Percentiles rank a stretch among this genome's conserved stretches.
Evolutionary conservation across 2,329 filamentous ascomycete genomes (phyloP).

Genomic region (Clarireedia paspali): DNA sequence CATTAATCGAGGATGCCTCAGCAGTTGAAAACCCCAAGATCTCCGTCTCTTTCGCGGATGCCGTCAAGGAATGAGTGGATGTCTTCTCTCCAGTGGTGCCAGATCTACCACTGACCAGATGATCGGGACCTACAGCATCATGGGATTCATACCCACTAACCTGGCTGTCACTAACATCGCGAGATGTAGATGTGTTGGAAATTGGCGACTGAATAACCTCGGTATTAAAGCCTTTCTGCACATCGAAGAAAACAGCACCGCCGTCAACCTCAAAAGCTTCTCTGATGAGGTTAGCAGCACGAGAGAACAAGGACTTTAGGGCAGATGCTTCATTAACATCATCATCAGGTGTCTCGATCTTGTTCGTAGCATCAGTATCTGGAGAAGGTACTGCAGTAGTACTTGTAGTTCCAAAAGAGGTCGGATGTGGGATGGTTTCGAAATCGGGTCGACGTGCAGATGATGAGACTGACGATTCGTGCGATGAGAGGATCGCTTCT

Average conservation of each 20-base stretch:
- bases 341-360: conserved; percentile 11
- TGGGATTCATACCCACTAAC: background rate
- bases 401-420: conserved; percentile 15
- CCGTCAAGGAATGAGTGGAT: background rate
- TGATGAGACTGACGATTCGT: background rate
- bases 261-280: conserved; percentile 30
- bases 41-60: conserved; percentile 17
- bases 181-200: background rate
- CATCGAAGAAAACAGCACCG: conserved; percentile 28
- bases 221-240: conserved; percentile 23
- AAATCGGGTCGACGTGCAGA: conserved; percentile 13
- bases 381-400: conserved; percentile 17
- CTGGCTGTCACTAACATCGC: conserved; percentile 7
- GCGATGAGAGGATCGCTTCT: conserved; percentile 9
- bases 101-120: background rate
- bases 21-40: conserved; percentile 28
- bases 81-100: background rate
- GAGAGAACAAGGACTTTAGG: conserved; percentile 24
- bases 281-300: conserved; percentile 28
- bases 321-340: conserved; percentile 22
- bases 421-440: conserved; percentile 8
- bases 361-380: conserved; percentile 5
- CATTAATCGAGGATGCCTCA: conserved; percentile 25
- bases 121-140: background rate
- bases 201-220: background rate